phyloP scores from a whole-genome alignment of 2,329 filamentous ascomycete genomes.

The Cercospora zeae-maydis region DNA sequence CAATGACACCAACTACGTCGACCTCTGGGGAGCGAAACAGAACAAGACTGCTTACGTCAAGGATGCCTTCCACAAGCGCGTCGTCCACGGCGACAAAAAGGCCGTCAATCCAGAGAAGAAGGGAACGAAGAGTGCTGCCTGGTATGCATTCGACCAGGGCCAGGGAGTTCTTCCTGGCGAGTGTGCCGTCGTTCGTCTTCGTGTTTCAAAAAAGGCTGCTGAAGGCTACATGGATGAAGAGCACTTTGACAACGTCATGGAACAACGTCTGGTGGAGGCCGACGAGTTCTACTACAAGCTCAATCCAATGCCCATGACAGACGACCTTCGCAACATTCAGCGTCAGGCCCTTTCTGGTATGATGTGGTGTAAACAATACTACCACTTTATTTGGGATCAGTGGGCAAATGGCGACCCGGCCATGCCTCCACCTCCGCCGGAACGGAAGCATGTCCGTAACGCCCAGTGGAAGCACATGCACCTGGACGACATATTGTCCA shows the following conservation, averaged over 20 bases:
- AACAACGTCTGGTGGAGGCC: slow-evolving; percentile 80
- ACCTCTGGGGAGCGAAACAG: slow-evolving; percentile 65
- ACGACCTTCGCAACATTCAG: slow-evolving; percentile 92
- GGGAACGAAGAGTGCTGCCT: slow-evolving; percentile 87
- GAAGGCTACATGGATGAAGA: slow-evolving; percentile 86
- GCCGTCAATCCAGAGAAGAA: slow-evolving; percentile 75
- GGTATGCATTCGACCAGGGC: slow-evolving; percentile 87
- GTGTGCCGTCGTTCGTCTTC: slow-evolving; percentile 92
- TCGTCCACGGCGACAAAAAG: slow-evolving; percentile 74
- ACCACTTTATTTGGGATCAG: slow-evolving; percentile 95
- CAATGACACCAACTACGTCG: slow-evolving; percentile 84
- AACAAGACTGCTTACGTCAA: slow-evolving; percentile 87
- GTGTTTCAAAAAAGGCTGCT: slow-evolving; percentile 66
- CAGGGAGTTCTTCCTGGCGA: slow-evolving; percentile 85
- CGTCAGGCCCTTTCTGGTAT: slow-evolving; percentile 91
- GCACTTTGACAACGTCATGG: slow-evolving; percentile 84
- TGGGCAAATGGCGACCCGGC: slow-evolving; percentile 93
- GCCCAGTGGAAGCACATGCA: slow-evolving; percentile 91
- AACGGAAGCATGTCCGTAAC: slow-evolving; percentile 78
- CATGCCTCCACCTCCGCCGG: slow-evolving; percentile 79
- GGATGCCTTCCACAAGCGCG: slow-evolving; percentile 86
- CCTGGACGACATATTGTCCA: slow-evolving; percentile 90
- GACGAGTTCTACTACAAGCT: slow-evolving; percentile 95
- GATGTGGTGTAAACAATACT: slow-evolving; percentile 98
- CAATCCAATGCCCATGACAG: slow-evolving; percentile 87